These are phyloP conservation scores for Pseudogymnoascus sp. DNA, from an alignment of 2,329 filamentous ascomycete genomes.

Conservation along the genomic window DNA sequence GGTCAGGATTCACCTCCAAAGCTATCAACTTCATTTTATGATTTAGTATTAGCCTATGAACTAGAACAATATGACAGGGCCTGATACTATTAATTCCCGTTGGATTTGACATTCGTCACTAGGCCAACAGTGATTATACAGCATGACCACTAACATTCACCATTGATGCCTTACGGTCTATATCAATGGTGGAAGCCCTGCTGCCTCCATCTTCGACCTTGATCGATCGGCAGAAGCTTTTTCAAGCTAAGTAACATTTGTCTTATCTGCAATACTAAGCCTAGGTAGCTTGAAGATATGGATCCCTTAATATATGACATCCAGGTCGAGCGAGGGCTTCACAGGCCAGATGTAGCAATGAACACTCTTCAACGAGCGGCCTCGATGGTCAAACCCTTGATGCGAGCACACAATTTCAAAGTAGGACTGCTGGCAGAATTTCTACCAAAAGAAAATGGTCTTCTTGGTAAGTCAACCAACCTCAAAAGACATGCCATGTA, in stretches of 20 bases:
- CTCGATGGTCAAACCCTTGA: slow-evolving; percentile 87
- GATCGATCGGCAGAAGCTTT: background rate
- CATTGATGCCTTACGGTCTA: background rate
- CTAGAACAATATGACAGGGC: background rate
- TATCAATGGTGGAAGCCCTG: background rate
- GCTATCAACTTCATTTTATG: background rate
- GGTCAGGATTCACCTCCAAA: background rate
- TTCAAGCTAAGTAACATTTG: background rate
- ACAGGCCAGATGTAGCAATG: background rate
- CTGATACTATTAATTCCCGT: background rate
- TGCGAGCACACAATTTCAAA: slow-evolving; percentile 76
- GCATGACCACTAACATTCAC: background rate
- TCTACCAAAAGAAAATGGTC: slow-evolving; percentile 62
- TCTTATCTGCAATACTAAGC: background rate
- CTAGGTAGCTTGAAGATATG: background rate
- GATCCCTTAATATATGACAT: slow-evolving; percentile 1
- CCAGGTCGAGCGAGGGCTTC: background rate
- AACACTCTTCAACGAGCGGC: slow-evolving; percentile 67
- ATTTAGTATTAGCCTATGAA: background rate
- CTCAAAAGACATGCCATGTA: too few species aligned
- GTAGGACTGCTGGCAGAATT: slow-evolving; percentile 78
- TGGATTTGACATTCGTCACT: background rate
- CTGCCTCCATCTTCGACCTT: background rate
- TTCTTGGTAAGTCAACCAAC: slow-evolving; percentile 49
- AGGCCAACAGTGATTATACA: background rate